Conservation (phyloP, 2,329 filamentous ascomycete species). For the Furcasterigmium furcatum region DNA sequence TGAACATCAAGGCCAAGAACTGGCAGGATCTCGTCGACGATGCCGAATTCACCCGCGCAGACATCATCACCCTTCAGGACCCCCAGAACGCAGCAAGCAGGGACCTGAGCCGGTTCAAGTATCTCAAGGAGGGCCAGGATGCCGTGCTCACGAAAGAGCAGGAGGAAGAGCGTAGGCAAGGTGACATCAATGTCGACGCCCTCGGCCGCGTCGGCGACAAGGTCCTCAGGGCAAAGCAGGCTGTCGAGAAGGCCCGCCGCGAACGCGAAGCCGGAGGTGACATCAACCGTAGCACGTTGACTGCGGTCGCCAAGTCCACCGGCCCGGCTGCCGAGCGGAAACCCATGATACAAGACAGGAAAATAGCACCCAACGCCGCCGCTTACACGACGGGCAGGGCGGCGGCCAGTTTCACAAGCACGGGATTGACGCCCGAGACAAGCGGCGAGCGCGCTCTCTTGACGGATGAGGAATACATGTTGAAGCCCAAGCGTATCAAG, state of each 20-base stretch:
- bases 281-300: slow-evolving; percentile 48
- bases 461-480: slow-evolving; percentile 94
- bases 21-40: slow-evolving; percentile 92
- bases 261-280: slow-evolving; percentile 62
- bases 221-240: slow-evolving; percentile 86
- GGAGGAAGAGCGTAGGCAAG: slow-evolving; percentile 60
- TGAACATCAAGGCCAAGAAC: slow-evolving; percentile 96
- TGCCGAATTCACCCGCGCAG: slow-evolving; percentile 78
- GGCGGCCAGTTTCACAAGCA: slow-evolving; percentile 93
- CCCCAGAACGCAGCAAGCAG: slow-evolving; percentile 83
- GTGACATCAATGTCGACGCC: slow-evolving; percentile 74
- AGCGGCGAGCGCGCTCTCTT: slow-evolving; percentile 82
- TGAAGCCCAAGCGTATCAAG: slow-evolving; percentile 85
- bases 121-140: slow-evolving; percentile 76
- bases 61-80: slow-evolving; percentile 95
- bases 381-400: slow-evolving; percentile 87
- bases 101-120: slow-evolving; percentile 85
- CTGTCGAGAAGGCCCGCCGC: slow-evolving; percentile 83
- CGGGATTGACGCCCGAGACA: slow-evolving; percentile 88
- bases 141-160: slow-evolving; percentile 67
- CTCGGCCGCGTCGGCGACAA: slow-evolving; percentile 77
- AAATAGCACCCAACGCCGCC: slow-evolving; percentile 77
- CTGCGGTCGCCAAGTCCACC: slow-evolving; percentile 29
- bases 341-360: slow-evolving; percentile 53
- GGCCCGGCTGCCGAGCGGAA: slow-evolving; percentile 26